Percentiles rank a stretch among this genome's conserved stretches.
phyloP scores from a whole-genome alignment of 257 asterid genomes.

The Solanum bulbocastanum region DNA sequence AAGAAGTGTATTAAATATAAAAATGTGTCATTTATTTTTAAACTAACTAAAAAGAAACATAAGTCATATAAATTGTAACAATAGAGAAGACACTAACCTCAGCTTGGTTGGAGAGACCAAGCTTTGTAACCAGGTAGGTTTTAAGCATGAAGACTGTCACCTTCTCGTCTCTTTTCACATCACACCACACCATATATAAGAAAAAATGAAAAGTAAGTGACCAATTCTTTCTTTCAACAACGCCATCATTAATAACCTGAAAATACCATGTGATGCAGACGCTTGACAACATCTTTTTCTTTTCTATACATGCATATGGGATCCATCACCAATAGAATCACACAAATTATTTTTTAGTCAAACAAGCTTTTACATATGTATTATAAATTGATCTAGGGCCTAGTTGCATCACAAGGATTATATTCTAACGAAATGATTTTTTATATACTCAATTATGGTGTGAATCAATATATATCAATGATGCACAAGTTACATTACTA shows the following conservation, averaged over 20 bases:
- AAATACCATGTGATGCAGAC: not conserved
- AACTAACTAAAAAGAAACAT: too few species aligned
- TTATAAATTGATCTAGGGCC: not conserved
- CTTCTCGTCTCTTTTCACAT: conserved; percentile 7
- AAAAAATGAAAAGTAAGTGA: not conserved
- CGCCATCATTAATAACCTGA: conserved; percentile 6
- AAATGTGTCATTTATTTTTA: too few species aligned
- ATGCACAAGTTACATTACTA: not conserved
- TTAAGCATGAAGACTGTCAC: conserved; percentile 19
- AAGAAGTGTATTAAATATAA: too few species aligned
- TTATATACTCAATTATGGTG: too few species aligned
- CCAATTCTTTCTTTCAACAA: not conserved
- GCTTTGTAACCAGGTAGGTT: conserved; percentile 16
- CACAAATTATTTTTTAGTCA: not conserved
- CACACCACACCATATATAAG: not conserved
- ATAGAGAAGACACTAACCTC: not conserved
- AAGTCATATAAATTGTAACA: not conserved
- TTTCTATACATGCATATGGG: not conserved
- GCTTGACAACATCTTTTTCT: not conserved
- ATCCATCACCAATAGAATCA: not conserved
- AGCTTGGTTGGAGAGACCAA: conserved; percentile 13
- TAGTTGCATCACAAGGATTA: not conserved
- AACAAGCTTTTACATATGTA: not conserved
- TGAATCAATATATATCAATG: not conserved
- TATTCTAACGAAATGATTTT: not conserved